Base-by-base conservation (phyloP, 1,284 basidiomycete genomes). In the Pseudozyma pruni region DNA sequence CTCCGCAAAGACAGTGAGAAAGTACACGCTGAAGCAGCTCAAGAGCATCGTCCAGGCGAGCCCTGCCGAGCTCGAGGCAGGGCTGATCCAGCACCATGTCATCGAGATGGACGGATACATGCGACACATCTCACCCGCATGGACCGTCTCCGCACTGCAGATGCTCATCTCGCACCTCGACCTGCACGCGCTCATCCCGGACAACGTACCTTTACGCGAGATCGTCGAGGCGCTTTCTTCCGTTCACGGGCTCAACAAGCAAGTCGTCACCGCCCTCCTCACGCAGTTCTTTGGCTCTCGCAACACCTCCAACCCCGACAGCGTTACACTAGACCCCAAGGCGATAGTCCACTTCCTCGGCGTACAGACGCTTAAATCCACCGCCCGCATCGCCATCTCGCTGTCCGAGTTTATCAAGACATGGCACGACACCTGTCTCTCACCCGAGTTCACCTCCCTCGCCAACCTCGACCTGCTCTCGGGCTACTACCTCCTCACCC, bases 31-130 rank as follows among this genome's bases (percentile, higher is more conserved):
- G 35, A 58, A 57, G 31, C 72, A 81, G 53, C 57, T 81, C 16
- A 58, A 64, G 31, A 74, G 69, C 33, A 67, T 81, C 25, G 76
- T 81, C 13, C 80, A 81, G 40, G 76, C 80, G 0, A 76, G 74
- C 34, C 72, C 75, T 2, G 46, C 27, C 1, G 80, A 80, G 45
- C 59, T 81, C 17, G 47, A 53, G 9, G 32, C 56, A 10, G 80
- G 75, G 4, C 48, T 77, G 17, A 40, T 60, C 9, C 45, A 57
- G 8, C 54, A 71, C 17, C 72, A 75, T 14, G 57, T 80, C 14
- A 47, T 81, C 22, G 58, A 72, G 43, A 57, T 80, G 27, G 75
- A 78, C 40, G 76, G 72, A 9, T 64, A 57, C 41, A 50, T 73
- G 35, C 72, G 79, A n/a, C 73, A 72, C 42, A 54, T 81, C 22